Percentiles rank a stretch among this genome's conserved stretches.
Evolutionary conservation across 116 monocot species (phyloP).

Genomic region (Dioscorea cayenensis): DNA sequence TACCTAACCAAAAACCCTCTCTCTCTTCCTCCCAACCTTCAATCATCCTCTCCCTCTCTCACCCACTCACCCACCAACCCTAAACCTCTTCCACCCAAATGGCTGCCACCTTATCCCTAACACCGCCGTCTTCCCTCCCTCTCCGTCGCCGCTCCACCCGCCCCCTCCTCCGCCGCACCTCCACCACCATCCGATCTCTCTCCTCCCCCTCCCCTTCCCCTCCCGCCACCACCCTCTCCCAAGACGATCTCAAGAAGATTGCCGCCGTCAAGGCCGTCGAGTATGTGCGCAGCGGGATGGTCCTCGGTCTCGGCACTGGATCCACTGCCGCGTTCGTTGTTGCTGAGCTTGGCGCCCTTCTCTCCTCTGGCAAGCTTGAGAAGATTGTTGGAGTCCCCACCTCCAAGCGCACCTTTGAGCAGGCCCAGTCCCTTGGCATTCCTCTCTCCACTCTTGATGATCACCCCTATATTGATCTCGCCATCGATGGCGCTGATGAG

Average conservation of each 20-base stretch:
- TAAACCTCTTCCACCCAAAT: neutral
- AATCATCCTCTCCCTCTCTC: neutral
- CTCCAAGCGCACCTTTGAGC: conserved; percentile 73
- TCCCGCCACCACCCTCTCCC: conserved; percentile 45
- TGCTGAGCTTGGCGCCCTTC: conserved; percentile 58
- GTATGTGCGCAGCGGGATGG: conserved; percentile 71
- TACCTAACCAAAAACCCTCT: neutral
- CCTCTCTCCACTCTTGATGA: conserved; percentile 74
- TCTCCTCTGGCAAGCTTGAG: conserved; percentile 40
- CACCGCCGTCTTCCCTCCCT: conserved; percentile 3
- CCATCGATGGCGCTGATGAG: conserved; percentile 93
- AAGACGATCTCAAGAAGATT: conserved; percentile 83
- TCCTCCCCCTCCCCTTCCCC: conserved; percentile 24
- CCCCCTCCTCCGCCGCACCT: conserved; percentile 4
- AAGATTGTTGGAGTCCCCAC: conserved; percentile 79
- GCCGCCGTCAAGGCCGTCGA: conserved; percentile 80
- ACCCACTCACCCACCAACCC: neutral
- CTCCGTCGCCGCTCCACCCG: neutral
- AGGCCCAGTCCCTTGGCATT: conserved; percentile 70
- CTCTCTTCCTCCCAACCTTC: neutral
- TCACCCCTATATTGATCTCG: conserved; percentile 59
- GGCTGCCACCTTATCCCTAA: conserved; percentile 8
- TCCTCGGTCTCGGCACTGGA: conserved; percentile 84
- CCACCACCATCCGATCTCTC: conserved; percentile 8
- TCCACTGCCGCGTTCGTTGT: conserved; percentile 81